Percentiles rank a stretch among this genome's conserved stretches.
These are phyloP conservation scores for Blyttiomyces sp. DNA, from an alignment of 371 early-diverging fungal genomes.

Conservation along the genomic window DNA sequence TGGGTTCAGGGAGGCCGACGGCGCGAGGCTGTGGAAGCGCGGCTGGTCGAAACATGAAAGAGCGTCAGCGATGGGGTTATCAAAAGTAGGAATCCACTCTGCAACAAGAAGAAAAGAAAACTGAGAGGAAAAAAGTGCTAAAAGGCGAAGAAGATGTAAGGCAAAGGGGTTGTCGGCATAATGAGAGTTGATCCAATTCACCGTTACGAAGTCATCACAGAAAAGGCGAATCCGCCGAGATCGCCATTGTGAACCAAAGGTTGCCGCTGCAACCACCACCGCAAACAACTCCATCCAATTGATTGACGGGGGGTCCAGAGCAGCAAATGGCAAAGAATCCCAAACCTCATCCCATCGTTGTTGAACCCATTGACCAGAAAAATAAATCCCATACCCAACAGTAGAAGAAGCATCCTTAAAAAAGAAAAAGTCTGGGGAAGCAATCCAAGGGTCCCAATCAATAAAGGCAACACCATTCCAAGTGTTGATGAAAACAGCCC, in stretches of 20 bases:
- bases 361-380: not conserved
- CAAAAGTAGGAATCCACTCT: not conserved
- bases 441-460: not conserved
- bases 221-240: not conserved
- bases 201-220: not conserved
- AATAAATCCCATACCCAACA: not conserved
- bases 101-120: conserved; percentile 1
- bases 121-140: not conserved
- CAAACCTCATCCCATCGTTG: not conserved
- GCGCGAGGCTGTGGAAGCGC: not conserved
- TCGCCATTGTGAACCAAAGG: conserved; percentile 2
- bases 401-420: not conserved
- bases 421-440: not conserved
- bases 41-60: conserved; percentile 1
- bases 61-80: conserved; percentile 10
- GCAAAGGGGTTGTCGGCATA: not conserved
- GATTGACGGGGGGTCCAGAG: not conserved
- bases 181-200: not conserved
- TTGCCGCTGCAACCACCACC: not conserved
- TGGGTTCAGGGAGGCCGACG: conserved; percentile 4
- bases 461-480: conserved; percentile 9
- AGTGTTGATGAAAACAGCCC: conserved; percentile 1
- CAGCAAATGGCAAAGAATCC: not conserved
- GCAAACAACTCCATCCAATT: conserved; percentile 9
- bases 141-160: conserved; percentile 6